A percentile compares a stretch with the other conserved stretches of the same genome.
These are phyloP conservation scores for Coniferiporia weirii DNA, from an alignment of 1,284 basidiomycete species.

Conservation along the genomic window DNA sequence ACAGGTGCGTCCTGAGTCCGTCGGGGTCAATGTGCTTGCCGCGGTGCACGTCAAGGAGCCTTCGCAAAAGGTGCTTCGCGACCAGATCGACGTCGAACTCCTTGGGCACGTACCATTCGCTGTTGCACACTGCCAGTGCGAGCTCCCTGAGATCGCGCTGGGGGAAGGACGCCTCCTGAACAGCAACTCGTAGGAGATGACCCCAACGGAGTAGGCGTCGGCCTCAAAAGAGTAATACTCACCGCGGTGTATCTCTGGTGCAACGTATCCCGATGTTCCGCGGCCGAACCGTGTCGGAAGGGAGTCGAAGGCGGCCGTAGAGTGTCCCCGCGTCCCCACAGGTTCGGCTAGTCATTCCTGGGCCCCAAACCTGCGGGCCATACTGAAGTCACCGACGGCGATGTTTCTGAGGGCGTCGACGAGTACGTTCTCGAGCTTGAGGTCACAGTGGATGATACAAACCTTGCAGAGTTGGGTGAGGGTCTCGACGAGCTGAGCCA, in stretches of 20 bases:
- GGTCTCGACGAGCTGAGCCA: no score
- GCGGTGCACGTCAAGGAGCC: neutral
- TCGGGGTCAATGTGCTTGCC: neutral
- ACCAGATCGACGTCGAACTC: no score
- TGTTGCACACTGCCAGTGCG: no score
- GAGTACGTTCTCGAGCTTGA: conserved; percentile 63
- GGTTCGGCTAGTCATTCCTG: no score
- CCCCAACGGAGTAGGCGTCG: conserved; percentile 57
- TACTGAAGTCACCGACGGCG: conserved; percentile 61
- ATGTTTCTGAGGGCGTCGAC: conserved; percentile 41
- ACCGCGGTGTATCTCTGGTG: conserved; percentile 48
- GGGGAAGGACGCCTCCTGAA: conserved; percentile 35
- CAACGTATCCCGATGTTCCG: conserved; percentile 48
- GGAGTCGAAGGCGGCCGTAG: conserved; percentile 26
- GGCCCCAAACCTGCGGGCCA: conserved; percentile 32
- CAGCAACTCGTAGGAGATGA: conserved; percentile 55
- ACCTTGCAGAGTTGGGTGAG: no score
- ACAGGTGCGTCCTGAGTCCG: neutral
- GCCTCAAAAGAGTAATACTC: conserved; percentile 47
- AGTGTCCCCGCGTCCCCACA: neutral
- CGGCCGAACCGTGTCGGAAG: conserved; percentile 14
- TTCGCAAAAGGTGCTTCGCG: no score
- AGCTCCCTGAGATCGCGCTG: no score
- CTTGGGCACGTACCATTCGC: no score
- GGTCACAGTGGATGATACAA: conserved; percentile 61